These are phyloP conservation scores for Kodamaea kakaduensis DNA, from an alignment of 805 yeast genomes.

Conservation along the genomic window DNA sequence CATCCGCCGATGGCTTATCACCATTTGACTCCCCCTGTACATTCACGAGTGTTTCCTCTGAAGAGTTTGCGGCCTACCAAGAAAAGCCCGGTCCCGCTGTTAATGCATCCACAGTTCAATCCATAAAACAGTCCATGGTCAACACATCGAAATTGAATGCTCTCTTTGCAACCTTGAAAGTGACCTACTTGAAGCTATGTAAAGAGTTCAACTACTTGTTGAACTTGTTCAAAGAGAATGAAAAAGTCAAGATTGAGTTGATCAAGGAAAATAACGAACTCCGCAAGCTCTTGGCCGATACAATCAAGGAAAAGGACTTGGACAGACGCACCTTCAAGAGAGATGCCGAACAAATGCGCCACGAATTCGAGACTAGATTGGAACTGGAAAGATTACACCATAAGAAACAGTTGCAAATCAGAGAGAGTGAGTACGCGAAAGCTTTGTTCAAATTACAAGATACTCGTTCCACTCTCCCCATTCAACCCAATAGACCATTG, in stretches of 20 bases:
- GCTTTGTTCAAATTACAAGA: too few relatives aligned
- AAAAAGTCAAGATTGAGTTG: conserved; percentile 29
- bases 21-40: conserved; percentile 16
- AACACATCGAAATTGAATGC: conserved; percentile 22
- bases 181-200: conserved; percentile 35
- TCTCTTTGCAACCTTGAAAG: conserved; percentile 30
- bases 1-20: conserved; percentile 12
- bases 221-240: conserved; percentile 35
- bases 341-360: too few relatives aligned
- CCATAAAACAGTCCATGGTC: conserved; percentile 16
- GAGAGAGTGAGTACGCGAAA: too few relatives aligned
- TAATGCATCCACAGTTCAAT: conserved; percentile 10
- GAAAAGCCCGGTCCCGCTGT: conserved; percentile 1
- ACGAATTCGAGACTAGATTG: too few relatives aligned
- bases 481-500: too few relatives aligned
- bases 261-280: conserved; percentile 36
- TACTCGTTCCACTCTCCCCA: too few relatives aligned
- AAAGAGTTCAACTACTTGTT: conserved; percentile 35
- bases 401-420: too few relatives aligned
- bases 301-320: conserved; percentile 24
- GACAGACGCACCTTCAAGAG: conserved; percentile 12
- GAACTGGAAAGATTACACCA: too few relatives aligned
- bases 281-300: conserved; percentile 24
- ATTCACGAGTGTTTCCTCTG: conserved; percentile 10
- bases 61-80: conserved; percentile 5